Conservation (phyloP, 2,329 filamentous ascomycete species). For the Apiospora rasikravindrae region DNA sequence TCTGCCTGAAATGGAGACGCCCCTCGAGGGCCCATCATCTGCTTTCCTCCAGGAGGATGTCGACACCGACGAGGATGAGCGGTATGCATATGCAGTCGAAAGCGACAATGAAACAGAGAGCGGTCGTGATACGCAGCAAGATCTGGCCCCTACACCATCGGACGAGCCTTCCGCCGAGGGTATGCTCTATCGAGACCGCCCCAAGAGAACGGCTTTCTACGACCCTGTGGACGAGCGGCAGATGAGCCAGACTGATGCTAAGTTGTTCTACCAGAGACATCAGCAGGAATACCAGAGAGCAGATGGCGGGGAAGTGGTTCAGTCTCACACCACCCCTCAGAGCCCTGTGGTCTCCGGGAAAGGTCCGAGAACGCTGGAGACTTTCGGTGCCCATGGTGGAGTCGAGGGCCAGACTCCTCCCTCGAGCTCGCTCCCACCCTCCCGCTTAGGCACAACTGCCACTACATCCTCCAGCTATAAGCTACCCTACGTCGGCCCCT, state of each 20-base stretch:
- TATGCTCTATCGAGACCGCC: slow-evolving; percentile 65
- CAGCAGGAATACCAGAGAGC: slow-evolving; percentile 63
- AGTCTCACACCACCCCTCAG: slow-evolving; percentile 45
- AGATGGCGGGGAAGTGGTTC: slow-evolving; percentile 41
- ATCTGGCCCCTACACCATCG: slow-evolving; percentile 33
- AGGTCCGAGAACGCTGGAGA: slow-evolving; percentile 21
- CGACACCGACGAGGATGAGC: slow-evolving; percentile 46
- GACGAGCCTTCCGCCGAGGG: slow-evolving; percentile 47
- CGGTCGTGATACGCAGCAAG: slow-evolving; percentile 26
- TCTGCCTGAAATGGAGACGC: slow-evolving; percentile 29
- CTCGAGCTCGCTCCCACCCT: background rate
- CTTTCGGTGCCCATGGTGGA: slow-evolving; percentile 8
- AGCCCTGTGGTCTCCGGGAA: slow-evolving; percentile 48
- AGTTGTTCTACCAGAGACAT: slow-evolving; percentile 92
- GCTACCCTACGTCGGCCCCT: slow-evolving; percentile 22
- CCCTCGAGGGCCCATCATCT: slow-evolving; percentile 43
- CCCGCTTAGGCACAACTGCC: background rate
- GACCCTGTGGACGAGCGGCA: slow-evolving; percentile 93
- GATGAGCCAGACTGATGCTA: slow-evolving; percentile 92
- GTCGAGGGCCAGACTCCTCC: background rate
- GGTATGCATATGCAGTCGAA: slow-evolving; percentile 35
- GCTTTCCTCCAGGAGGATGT: slow-evolving; percentile 36
- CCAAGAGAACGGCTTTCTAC: slow-evolving; percentile 83
- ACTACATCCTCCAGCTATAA: slow-evolving; percentile 18
- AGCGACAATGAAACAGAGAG: slow-evolving; percentile 42